Conservation (phyloP, 768 basidiomycete genomes). For the Coprinopsis sp. region DNA sequence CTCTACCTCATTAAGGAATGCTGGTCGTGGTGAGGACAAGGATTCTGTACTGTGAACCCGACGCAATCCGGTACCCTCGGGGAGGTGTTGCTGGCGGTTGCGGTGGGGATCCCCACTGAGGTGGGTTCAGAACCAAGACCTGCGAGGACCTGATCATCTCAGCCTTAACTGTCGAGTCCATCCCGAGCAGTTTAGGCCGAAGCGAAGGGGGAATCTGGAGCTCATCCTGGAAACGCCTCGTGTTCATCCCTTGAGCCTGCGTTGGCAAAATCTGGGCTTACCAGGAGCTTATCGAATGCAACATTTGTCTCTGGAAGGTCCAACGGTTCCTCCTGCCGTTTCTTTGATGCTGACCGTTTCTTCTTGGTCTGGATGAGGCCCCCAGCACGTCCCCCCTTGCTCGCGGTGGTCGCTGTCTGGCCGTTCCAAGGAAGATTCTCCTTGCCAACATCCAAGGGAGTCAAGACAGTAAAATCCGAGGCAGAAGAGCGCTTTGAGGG, state of each 20-base stretch:
- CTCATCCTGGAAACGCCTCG: slow-evolving; percentile 61
- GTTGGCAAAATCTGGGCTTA: slow-evolving; percentile 30
- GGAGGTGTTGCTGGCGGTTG: slow-evolving; percentile 37
- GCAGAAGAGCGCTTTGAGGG: slow-evolving; percentile 63
- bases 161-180: slow-evolving; percentile 84
- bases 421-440: slow-evolving; percentile 54
- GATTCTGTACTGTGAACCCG: slow-evolving; percentile 73
- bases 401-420: slow-evolving; percentile 18
- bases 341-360: slow-evolving; percentile 26
- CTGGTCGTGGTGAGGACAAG: slow-evolving; percentile 49
- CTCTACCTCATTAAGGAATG: slow-evolving; percentile 34
- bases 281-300: slow-evolving; percentile 80
- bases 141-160: slow-evolving; percentile 89
- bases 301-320: slow-evolving; percentile 45
- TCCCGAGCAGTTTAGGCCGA: slow-evolving; percentile 71
- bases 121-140: slow-evolving; percentile 44
- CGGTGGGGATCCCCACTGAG: slow-evolving; percentile 18
- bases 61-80: slow-evolving; percentile 46
- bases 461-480: slow-evolving; percentile 72
- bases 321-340: slow-evolving; percentile 29
- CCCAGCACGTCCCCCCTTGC: slow-evolving; percentile 24
- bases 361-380: slow-evolving; percentile 46
- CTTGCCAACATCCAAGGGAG: slow-evolving; percentile 54
- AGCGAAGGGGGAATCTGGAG: slow-evolving; percentile 80
- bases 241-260: too few relatives aligned